Base-by-base conservation (phyloP, 2,329 filamentous ascomycete species). In the Lecanicillium sp. region DNA sequence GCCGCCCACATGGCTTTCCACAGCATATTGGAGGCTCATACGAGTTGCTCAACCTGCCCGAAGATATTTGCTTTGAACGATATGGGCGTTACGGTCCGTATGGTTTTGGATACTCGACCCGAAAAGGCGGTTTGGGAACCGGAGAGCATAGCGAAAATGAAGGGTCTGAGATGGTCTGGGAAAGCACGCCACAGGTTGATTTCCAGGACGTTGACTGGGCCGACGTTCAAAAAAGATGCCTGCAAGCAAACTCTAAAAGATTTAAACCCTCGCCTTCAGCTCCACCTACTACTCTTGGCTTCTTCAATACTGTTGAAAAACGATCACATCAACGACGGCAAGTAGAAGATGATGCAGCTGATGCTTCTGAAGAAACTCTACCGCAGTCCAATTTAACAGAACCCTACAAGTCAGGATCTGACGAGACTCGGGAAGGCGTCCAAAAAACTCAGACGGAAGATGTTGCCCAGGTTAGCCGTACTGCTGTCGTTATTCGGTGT, bases 61-160 rank as follows among this genome's bases (percentile, higher is more conserved):
- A 94, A 48, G 83, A 94, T 51, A 76, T 95, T 33, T 98, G 92
- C 63, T 95, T 95, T 54, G 92, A 98, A 49, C 75, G 92, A 2
- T 94, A 85, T 55, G 90, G 90, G 3, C 76, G 88, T 46, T 76
- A 92, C 20, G 89, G 86, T 0, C 85, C 90, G 0, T 98, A 98
- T 50, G 90, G 90, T 0, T 77, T 87, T 44, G 90, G 90, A 8
- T 96, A 96, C 58, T 85, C 83, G 22, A 67, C 73, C 25, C 78
- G 79, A 42, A 78, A 73, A 46, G 90, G 90, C 11, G 90, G 90
- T 2, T 78, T 83, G 18, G 88, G 90, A 4, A 80, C 85, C n/a
- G 89, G 86, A 9, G 75, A 94, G 58, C 80, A 88, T 51, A 87
- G 87, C 16, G 85, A 95, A 45, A 78, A 73, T 35, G 84, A 92